Evolutionary conservation across 2,329 filamentous ascomycete genomes (phyloP), one percentile per base, ranked within the genome.

Genomic region (Hymenoscyphus salicellus): DNA sequence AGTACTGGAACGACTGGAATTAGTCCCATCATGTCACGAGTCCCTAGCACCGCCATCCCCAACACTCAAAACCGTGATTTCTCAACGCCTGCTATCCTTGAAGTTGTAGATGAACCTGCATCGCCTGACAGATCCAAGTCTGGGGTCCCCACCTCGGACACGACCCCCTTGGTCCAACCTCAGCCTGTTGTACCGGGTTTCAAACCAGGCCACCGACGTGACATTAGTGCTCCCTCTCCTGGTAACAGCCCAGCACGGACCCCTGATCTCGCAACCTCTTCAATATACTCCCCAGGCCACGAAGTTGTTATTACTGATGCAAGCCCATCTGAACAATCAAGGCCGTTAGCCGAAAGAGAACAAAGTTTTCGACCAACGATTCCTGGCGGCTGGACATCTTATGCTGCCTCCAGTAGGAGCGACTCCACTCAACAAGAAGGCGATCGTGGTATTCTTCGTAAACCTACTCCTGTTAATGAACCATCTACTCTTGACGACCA

Each of bases 21-120:
- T 67, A 89, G 86, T 72, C 88, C 88, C 1, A 89, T 90, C 62
- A 88, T 89, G 75, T 83, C 80, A 68, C 60, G 82, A 81, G 71
- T 70, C n/a, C 80, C 83, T 5, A 82, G 82, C 64, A 76, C 76
- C 58, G 77, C 75, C 10, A 72, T 74, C 55, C 68, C 68, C 16
- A 70, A 76, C 55, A 69, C 55, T 26, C 65, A 70, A 59, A 68
- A 68, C 61, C 78, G 79, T 43, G 79, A 78, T 49, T 72, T 72
- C 8, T 64, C 68, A 58, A 84, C 84, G 3, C 82, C 84, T 49
- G 81, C 81, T 0, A 87, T 87, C 68, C 78, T 79, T 30, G 84
- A 88, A 72, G 83, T 86, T 28, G 63, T 71, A 66, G 76, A 80
- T 52, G 74, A 72, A 64, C 71, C 58, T 60, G 65, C 28, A 63